These are phyloP conservation scores for Blastosporella zonata DNA, from an alignment of 1,284 basidiomycete species.

Conservation along the genomic window DNA sequence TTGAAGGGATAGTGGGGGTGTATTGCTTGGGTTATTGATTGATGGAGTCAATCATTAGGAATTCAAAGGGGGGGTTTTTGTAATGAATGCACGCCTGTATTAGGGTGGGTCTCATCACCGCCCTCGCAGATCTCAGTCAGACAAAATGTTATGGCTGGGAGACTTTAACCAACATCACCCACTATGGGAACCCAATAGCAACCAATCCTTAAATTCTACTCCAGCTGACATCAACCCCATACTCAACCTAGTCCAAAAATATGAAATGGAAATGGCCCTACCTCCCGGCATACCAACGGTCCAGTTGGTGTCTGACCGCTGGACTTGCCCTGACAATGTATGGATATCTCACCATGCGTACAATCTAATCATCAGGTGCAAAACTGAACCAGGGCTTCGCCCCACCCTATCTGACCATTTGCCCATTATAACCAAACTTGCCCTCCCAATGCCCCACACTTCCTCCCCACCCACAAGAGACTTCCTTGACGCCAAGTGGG, in stretches of 20 bases:
- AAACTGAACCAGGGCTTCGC: background rate
- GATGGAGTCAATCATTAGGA: too few relatives aligned
- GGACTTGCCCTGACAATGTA: constrained; percentile 11
- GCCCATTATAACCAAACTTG: background rate
- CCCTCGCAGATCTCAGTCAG: background rate
- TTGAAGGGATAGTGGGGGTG: too few relatives aligned
- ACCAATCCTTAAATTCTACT: constrained; percentile 1
- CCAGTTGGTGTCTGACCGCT: background rate
- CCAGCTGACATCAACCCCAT: background rate
- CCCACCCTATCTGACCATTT: constrained; percentile 9
- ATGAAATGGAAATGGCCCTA: constrained; percentile 8
- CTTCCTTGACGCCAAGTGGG: constrained; percentile 6
- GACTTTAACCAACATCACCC: constrained; percentile 10
- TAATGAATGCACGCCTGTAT: too few relatives aligned
- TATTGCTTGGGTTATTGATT: too few relatives aligned
- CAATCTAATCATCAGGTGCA: constrained; percentile 7
- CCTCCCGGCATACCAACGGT: background rate
- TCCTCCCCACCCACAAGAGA: background rate
- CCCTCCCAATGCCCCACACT: background rate
- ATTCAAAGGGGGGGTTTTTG: too few relatives aligned
- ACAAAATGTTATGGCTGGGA: constrained; percentile 7
- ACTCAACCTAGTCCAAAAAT: background rate
- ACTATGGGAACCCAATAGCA: background rate
- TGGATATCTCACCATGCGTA: background rate
- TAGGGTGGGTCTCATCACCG: too few relatives aligned